A percentile compares a stretch with the other conserved stretches of the same genome.
Evolutionary conservation across 108 stramenopile species (phyloP).

Genomic region (Cyclotella baltica): DNA sequence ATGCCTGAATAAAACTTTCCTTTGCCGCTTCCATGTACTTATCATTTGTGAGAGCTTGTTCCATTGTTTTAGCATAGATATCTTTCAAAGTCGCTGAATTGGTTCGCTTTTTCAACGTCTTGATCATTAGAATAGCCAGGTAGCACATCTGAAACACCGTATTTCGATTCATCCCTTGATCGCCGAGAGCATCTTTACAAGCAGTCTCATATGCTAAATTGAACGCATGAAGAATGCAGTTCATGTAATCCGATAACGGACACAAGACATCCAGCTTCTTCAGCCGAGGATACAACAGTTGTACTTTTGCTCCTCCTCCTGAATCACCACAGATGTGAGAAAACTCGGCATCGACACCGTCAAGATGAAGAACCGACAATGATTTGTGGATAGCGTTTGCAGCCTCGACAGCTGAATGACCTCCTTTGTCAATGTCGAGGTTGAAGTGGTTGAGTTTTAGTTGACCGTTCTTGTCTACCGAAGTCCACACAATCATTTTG

Average conservation of each 20-base stretch:
- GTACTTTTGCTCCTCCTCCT: slow-evolving; percentile 20
- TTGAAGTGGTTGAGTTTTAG: background rate
- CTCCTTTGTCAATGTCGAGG: slow-evolving; percentile 18
- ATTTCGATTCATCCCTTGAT: slow-evolving; percentile 2
- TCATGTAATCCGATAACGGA: background rate
- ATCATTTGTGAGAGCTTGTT: background rate
- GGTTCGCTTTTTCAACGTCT: background rate
- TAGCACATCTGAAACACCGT: slow-evolving; percentile 9
- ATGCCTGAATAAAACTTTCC: background rate
- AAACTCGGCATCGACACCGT: background rate
- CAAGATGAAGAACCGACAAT: background rate
- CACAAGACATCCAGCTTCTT: background rate
- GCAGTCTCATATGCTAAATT: background rate
- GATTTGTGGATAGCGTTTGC: slow-evolving; percentile 12
- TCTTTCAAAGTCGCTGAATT: background rate
- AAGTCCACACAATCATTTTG: slow-evolving; percentile 4
- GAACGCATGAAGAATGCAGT: background rate
- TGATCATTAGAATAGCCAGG: background rate
- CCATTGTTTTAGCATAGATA: background rate
- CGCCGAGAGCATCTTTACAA: slow-evolving; percentile 1
- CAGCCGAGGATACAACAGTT: background rate
- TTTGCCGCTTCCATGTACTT: background rate
- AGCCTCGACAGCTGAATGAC: slow-evolving; percentile 12
- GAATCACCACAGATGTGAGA: slow-evolving; percentile 12
- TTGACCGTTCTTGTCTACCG: background rate